Percentiles rank a stretch among this genome's conserved stretches.
phyloP scores from a whole-genome alignment of 208 protist genomes.

The Crithidia thermophila region DNA sequence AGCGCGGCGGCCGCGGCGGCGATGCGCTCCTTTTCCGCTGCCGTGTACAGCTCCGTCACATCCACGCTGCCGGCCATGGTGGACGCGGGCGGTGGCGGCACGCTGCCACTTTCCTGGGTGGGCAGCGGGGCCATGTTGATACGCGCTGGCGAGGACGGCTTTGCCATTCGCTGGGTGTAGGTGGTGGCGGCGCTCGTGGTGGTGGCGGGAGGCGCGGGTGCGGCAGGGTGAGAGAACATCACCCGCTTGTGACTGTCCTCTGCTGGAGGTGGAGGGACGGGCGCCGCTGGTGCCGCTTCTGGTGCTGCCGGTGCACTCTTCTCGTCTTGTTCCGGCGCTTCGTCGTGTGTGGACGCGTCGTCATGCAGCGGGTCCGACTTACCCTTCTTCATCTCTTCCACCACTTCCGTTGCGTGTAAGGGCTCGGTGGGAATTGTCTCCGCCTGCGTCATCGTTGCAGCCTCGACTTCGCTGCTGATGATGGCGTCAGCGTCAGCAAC shows the following conservation, averaged over 20 bases:
- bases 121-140: not conserved
- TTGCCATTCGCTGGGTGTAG: too few relatives aligned
- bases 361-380: too few relatives aligned
- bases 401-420: too few relatives aligned
- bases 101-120: not conserved
- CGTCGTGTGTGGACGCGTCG: too few relatives aligned
- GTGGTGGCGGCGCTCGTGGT: too few relatives aligned
- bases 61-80: not conserved
- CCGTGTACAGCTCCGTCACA: not conserved
- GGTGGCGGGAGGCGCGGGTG: not conserved
- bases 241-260: slow-evolving; percentile 12
- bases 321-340: too few relatives aligned
- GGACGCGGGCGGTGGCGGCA: not conserved
- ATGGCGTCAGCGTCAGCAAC: not conserved
- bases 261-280: too few relatives aligned
- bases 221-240: not conserved
- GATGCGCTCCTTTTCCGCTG: slow-evolving; percentile 23
- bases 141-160: not conserved
- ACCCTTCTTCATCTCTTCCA: not conserved
- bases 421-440: too few relatives aligned
- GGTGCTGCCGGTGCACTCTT: not conserved
- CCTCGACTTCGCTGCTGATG: too few relatives aligned
- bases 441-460: too few relatives aligned
- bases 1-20: slow-evolving; percentile 20
- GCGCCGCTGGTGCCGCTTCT: not conserved